Evolutionary conservation across 2,329 filamentous ascomycete species (phyloP).

Genomic region (Epichloe hybrida): DNA sequence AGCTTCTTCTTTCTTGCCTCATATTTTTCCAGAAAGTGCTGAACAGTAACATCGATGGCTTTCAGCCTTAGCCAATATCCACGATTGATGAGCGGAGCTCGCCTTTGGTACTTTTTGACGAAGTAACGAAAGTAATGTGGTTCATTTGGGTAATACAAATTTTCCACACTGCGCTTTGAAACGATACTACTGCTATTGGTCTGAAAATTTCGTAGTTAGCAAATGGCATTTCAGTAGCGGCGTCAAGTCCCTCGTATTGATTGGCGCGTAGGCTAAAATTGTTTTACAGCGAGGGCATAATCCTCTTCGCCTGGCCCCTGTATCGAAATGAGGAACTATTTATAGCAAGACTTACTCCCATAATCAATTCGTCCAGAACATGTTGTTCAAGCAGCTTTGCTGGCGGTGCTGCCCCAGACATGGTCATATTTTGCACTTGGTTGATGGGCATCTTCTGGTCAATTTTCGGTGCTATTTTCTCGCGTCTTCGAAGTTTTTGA

Average conservation of each 20-base stretch:
- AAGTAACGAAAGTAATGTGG: constrained; percentile 81
- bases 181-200: constrained; percentile 89
- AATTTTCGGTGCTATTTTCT: not conserved
- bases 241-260: not conserved
- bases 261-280: not conserved
- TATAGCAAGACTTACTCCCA: constrained; percentile 31
- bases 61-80: constrained; percentile 81
- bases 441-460: not conserved
- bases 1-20: constrained; percentile 48
- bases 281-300: not conserved
- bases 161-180: constrained; percentile 86
- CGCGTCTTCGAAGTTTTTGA: too few relatives aligned
- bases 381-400: constrained; percentile 12
- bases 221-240: not conserved
- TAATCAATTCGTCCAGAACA: constrained; percentile 37
- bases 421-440: not conserved
- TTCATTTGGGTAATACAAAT: constrained; percentile 64
- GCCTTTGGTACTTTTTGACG: constrained; percentile 67
- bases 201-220: constrained; percentile 21
- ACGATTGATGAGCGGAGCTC: constrained; percentile 80
- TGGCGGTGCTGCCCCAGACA: not conserved
- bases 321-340: not conserved
- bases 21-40: constrained; percentile 50
- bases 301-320: not conserved
- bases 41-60: constrained; percentile 62